A percentile compares a stretch with the other conserved stretches of the same genome.
Evolutionary conservation across 2,329 filamentous ascomycete genomes (phyloP).

Genomic region (Xylariaceae sp.): DNA sequence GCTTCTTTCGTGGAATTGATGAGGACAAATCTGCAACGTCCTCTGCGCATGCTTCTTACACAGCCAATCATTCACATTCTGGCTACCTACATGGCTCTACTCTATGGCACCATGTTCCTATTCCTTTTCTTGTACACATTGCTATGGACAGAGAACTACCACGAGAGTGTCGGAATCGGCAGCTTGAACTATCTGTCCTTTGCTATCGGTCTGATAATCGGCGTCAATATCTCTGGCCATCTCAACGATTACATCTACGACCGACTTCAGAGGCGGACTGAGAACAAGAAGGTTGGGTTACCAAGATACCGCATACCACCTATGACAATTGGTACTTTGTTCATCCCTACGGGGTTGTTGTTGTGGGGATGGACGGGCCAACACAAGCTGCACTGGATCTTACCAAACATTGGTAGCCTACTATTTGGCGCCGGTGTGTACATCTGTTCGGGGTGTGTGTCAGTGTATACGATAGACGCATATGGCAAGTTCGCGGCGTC

Average conservation of each 20-base stretch:
- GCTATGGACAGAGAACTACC: conserved; percentile 32
- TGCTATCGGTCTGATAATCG: conserved; percentile 39
- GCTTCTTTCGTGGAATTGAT: not conserved
- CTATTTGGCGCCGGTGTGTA: conserved; percentile 52
- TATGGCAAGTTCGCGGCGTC: conserved; percentile 30
- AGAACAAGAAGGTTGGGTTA: conserved; percentile 7
- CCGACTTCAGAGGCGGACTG: conserved; percentile 23
- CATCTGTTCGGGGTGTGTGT: conserved; percentile 49
- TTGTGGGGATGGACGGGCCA: conserved; percentile 30
- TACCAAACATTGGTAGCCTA: conserved; percentile 47
- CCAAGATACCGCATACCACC: conserved; percentile 41
- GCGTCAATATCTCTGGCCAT: conserved; percentile 24
- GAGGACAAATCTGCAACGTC: conserved; percentile 36
- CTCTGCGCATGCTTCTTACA: conserved; percentile 40
- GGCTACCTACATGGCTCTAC: conserved; percentile 40
- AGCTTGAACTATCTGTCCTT: conserved; percentile 46
- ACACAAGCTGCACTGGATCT: conserved; percentile 28
- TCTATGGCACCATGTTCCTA: conserved; percentile 46
- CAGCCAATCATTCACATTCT: conserved; percentile 45
- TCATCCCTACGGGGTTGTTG: conserved; percentile 45
- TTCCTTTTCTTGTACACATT: conserved; percentile 41
- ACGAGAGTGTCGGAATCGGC: conserved; percentile 38
- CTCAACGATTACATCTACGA: conserved; percentile 34
- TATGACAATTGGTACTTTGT: conserved; percentile 50
- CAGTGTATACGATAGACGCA: conserved; percentile 54